Conservation (phyloP, 106 monocot species). For the Hemerocallis citrina region DNA sequence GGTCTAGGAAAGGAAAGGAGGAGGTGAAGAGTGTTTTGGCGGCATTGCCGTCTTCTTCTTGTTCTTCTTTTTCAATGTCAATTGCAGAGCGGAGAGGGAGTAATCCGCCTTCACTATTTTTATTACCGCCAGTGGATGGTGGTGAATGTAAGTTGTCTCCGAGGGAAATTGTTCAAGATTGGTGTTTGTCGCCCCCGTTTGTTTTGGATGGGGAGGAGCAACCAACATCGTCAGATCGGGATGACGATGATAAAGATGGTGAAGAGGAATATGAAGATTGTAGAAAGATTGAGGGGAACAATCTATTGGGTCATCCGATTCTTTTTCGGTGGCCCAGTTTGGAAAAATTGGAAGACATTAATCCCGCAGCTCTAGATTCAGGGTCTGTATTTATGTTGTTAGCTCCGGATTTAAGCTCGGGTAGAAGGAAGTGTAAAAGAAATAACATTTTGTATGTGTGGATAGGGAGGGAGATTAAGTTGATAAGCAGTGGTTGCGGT, state of each 20-base stretch:
- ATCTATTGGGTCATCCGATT: constrained; percentile 13
- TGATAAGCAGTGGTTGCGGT: background rate
- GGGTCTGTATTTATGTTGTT: constrained; percentile 46
- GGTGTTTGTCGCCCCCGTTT: constrained; percentile 42
- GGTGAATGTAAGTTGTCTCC: constrained; percentile 10
- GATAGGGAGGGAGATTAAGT: constrained; percentile 27
- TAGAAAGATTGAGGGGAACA: background rate
- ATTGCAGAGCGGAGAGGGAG: constrained; percentile 32
- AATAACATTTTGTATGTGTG: constrained; percentile 44
- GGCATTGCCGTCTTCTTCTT: constrained; percentile 2
- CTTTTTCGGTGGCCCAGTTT: constrained; percentile 45
- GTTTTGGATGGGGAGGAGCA: constrained; percentile 23
- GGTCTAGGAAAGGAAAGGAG: constrained; percentile 13
- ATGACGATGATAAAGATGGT: constrained; percentile 1
- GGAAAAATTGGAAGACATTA: constrained; percentile 37
- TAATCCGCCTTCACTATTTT: constrained; percentile 9
- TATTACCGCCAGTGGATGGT: constrained; percentile 8
- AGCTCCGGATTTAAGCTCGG: constrained; percentile 23
- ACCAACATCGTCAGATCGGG: constrained; percentile 2
- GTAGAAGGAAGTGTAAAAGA: constrained; percentile 1
- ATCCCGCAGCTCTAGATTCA: constrained; percentile 43
- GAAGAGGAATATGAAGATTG: constrained; percentile 3
- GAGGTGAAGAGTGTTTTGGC: background rate
- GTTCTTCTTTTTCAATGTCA: constrained; percentile 6
- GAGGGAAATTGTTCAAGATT: constrained; percentile 22